Conservation (phyloP, 306 rosid genomes). For the Cucurbita moschata region DNA sequence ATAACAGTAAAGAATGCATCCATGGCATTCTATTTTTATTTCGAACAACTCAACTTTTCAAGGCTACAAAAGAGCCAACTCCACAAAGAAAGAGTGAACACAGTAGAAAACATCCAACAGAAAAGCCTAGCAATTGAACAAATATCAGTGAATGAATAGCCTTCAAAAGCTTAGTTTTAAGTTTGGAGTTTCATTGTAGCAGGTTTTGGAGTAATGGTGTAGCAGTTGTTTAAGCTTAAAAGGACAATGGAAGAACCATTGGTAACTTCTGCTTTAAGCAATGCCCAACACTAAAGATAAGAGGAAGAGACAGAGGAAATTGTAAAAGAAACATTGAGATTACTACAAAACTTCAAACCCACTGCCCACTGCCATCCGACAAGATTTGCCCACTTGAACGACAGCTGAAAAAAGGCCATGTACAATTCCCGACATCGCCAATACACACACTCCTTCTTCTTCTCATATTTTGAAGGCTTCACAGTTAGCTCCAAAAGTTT, state of each 20-base stretch:
- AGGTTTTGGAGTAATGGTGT: too few species aligned
- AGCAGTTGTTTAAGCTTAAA: too few species aligned
- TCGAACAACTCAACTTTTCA: background rate
- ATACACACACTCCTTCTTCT: too few species aligned
- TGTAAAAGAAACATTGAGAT: background rate
- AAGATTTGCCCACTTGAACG: background rate
- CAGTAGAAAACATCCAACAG: too few species aligned
- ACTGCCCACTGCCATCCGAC: background rate
- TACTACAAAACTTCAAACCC: background rate
- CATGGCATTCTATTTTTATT: background rate
- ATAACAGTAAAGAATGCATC: background rate
- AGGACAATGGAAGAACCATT: too few species aligned
- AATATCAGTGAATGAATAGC: background rate
- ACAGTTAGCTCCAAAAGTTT: background rate
- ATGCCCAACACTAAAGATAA: background rate
- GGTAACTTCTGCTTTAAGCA: background rate
- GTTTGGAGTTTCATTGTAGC: too few species aligned
- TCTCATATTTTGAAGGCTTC: background rate
- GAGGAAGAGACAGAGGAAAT: background rate
- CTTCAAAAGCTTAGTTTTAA: background rate
- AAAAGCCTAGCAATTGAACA: background rate
- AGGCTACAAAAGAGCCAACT: background rate
- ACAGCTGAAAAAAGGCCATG: background rate
- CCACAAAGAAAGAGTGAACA: background rate
- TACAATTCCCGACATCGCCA: background rate